A percentile compares a stretch with the other conserved stretches of the same genome.
phyloP scores from a whole-genome alignment of 179 eudicot genomes.

The Carnegiea gigantea region DNA sequence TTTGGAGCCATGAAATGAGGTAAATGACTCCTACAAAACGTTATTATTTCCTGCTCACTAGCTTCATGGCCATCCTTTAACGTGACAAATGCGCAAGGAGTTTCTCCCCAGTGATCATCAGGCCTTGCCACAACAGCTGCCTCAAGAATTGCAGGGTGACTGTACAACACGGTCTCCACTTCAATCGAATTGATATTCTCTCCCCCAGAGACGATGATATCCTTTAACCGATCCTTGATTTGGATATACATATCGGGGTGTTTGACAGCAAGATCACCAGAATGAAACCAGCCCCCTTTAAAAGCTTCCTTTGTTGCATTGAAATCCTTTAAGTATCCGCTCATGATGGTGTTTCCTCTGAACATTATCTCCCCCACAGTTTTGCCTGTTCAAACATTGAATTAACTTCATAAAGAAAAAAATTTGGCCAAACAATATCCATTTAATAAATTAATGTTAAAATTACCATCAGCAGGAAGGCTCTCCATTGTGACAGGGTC shows the following conservation, averaged over 20 bases:
- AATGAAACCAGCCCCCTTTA: not conserved
- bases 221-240: not conserved
- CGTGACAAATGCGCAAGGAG: not conserved
- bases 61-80: not conserved
- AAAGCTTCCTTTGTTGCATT: not conserved
- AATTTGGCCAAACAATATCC: too few relatives aligned
- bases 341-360: not conserved
- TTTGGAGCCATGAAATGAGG: conserved; percentile 6
- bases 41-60: not conserved
- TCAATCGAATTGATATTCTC: not conserved
- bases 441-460: too few relatives aligned
- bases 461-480: not conserved
- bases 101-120: not conserved
- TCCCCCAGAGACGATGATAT: not conserved
- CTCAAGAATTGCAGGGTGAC: not conserved
- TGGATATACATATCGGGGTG: not conserved
- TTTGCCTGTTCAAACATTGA: not conserved
- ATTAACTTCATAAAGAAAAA: not conserved
- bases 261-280: not conserved
- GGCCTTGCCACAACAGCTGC: conserved; percentile 3
- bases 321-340: not conserved
- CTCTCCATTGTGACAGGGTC: not conserved
- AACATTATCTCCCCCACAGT: not conserved
- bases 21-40: not conserved
- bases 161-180: not conserved